Evolutionary conservation across 2,329 filamentous ascomycete species (phyloP), one percentile per base, ranked within the genome.

Genomic region (Gremmenia infestans): DNA sequence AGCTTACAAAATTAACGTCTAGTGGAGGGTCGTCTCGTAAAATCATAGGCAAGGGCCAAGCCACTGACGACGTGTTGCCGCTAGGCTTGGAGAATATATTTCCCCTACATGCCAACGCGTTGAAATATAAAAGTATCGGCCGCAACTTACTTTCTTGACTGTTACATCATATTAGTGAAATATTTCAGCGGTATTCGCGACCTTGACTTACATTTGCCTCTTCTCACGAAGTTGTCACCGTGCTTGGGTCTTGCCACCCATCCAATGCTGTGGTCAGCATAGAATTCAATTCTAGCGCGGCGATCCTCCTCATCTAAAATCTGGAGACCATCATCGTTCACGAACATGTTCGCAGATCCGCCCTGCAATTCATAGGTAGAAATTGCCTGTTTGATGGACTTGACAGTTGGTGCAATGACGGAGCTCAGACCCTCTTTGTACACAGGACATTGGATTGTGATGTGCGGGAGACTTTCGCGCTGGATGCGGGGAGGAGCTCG

Each of bases 391-490:
- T 91, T 91, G 72, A 92, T 80, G 2, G 88, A 91, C 66, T 83
- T 84, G 65, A 92, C 82, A 0, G 89, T 93, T 7, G 89, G 89
- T 19, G 79, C 81, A 65, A 92, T 91, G 71, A 95, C 90, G 59
- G 78, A 82, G 37, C 75, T 74, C 2, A 95, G 78, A 61, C 89
- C 89, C 70, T 95, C 90, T 71, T 93, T 94, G 76, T 94, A 95
- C 0, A 95, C 88, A 4, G 90, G 90, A 70, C 89, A 92, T 68
- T 96, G 90, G 43, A 95, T 88, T 3, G 89, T 93, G 60, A 90
- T 78, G 67, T 90, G 88, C 2, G 87, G 88, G 15, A 92, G 78
- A 25, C 76, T 68, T 6, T 73, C 66, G 1, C 72, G 74, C 55
- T 81, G 80, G 28, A 91, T 72, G 48, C 87, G 77, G 15, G 80